phyloP scores from a whole-genome alignment of 2,329 filamentous ascomycete genomes.

The Rachicladosporium sp. region DNA sequence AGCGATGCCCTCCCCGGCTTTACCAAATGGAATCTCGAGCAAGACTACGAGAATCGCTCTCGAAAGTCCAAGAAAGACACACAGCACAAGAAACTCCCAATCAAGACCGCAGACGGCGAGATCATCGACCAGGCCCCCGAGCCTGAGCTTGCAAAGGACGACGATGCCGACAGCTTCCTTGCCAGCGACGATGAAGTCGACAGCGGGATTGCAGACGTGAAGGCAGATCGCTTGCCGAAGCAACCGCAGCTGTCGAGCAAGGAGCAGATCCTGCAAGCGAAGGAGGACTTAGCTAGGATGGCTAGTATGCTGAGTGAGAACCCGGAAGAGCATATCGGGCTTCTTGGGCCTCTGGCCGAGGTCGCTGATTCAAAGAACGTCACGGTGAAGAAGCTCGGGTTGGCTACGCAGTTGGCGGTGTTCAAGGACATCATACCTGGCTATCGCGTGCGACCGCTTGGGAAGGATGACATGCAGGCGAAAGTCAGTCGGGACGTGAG shows the following conservation, averaged over 20 bases:
- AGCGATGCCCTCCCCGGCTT: conserved; percentile 24
- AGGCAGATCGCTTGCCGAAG: conserved; percentile 34
- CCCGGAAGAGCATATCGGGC: conserved; percentile 75
- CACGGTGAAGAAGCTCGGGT: conserved; percentile 70
- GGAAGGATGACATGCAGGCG: conserved; percentile 59
- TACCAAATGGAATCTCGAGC: conserved; percentile 77
- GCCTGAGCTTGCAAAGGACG: conserved; percentile 28
- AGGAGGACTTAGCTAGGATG: conserved; percentile 81
- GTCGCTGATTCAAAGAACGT: conserved; percentile 57
- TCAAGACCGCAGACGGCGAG: conserved; percentile 71
- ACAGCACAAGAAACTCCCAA: conserved; percentile 66
- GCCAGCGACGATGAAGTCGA: conserved; percentile 39
- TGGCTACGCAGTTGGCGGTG: conserved; percentile 77
- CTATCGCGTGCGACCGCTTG: conserved; percentile 77
- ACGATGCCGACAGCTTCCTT: conserved; percentile 54
- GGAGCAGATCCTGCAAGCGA: conserved; percentile 72
- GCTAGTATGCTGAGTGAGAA: conserved; percentile 76
- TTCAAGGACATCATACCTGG: conserved; percentile 96
- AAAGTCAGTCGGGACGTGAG: conserved; percentile 89
- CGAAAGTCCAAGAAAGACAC: conserved; percentile 62
- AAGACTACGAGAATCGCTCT: conserved; percentile 73
- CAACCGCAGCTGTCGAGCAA: conserved; percentile 57
- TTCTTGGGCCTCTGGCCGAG: conserved; percentile 65
- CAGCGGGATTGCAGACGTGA: conserved; percentile 35
- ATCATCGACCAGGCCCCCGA: conserved; percentile 38